Percentiles rank a stretch among this genome's conserved stretches.
Conservation (phyloP, 257 asterid species). For the Nicotiana benthamiana region DNA sequence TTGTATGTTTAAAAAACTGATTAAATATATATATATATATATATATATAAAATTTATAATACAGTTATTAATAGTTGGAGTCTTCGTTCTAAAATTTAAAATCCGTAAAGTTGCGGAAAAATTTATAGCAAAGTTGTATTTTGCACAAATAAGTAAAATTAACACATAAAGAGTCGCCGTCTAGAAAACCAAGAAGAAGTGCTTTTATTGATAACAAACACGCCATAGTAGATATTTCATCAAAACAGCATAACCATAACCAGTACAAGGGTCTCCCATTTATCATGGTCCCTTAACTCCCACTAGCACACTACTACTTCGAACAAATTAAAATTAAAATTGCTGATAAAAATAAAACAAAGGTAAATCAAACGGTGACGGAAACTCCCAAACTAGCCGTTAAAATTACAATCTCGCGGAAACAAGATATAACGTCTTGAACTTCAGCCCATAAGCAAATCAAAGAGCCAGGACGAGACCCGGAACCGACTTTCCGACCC, state of each 20-base stretch:
- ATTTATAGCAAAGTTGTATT: background rate
- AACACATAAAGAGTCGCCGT: background rate
- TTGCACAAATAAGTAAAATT: background rate
- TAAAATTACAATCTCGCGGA: conserved; percentile 25
- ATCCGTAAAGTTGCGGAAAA: too few species aligned
- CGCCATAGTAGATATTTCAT: background rate
- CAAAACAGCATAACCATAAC: background rate
- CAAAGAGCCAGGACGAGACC: conserved; percentile 72
- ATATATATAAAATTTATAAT: too few species aligned
- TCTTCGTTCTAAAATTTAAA: too few species aligned
- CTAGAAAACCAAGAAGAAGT: background rate
- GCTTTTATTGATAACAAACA: conserved; percentile 25
- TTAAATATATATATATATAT: too few species aligned
- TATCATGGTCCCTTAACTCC: conserved; percentile 27
- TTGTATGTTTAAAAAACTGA: too few species aligned
- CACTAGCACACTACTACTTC: background rate
- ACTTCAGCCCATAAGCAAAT: conserved; percentile 30
- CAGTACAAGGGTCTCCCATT: conserved; percentile 13
- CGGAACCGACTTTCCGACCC: conserved; percentile 84
- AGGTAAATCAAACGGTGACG: background rate
- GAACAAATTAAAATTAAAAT: background rate
- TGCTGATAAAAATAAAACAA: background rate
- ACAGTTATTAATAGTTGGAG: too few species aligned
- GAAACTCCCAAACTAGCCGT: conserved; percentile 15
- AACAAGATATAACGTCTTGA: conserved; percentile 18